Percentiles rank a stretch among this genome's conserved stretches.
Conservation (phyloP, 2,329 filamentous ascomycete genomes). For the Plectosphaerella plurivora region DNA sequence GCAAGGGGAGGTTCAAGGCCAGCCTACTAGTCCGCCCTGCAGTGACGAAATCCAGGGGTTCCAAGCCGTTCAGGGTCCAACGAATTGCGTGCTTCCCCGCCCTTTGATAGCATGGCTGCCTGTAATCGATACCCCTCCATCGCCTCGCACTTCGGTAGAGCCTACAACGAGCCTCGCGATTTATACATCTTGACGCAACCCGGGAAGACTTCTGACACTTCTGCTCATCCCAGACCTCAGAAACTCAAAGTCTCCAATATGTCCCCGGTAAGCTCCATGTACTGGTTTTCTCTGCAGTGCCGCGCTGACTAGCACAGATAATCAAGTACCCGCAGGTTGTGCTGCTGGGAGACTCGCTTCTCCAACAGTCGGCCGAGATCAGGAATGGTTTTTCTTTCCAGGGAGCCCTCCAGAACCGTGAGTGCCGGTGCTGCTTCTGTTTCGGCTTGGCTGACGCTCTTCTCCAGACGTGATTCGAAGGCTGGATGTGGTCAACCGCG, state of each 20-base stretch:
- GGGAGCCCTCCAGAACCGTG: constrained; percentile 65
- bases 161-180: too few relatives aligned
- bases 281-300: neutral
- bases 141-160: too few relatives aligned
- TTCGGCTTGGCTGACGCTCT: constrained; percentile 3
- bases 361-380: constrained; percentile 61
- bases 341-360: constrained; percentile 87
- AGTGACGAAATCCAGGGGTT: too few relatives aligned
- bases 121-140: too few relatives aligned
- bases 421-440: constrained; percentile 20
- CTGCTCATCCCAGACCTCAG: neutral
- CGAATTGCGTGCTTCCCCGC: too few relatives aligned
- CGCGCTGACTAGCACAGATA: neutral
- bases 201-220: too few relatives aligned
- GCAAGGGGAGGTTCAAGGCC: too few relatives aligned
- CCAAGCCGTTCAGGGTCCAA: too few relatives aligned
- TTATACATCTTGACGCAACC: too few relatives aligned
- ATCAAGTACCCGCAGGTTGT: constrained; percentile 64
- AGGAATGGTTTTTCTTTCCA: constrained; percentile 70
- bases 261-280: neutral
- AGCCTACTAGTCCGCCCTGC: too few relatives aligned
- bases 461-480: constrained; percentile 65
- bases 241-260: neutral
- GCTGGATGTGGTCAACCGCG: constrained; percentile 84
- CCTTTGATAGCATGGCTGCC: too few relatives aligned